These are phyloP conservation scores for Termitomyces sp. DNA, from an alignment of 768 basidiomycete species.

Conservation along the genomic window DNA sequence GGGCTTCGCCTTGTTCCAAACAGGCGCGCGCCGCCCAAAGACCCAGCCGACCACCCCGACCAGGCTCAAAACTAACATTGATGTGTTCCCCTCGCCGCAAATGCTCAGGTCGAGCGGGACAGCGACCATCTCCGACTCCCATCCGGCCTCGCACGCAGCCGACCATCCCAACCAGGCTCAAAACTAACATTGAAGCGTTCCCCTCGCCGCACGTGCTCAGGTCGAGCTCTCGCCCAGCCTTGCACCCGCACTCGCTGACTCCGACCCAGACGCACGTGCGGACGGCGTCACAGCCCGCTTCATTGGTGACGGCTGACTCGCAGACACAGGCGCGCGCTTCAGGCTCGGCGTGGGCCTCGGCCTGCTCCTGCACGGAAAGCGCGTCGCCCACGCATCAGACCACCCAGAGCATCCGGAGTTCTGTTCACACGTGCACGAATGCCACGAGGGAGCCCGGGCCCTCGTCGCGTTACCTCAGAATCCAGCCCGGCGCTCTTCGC, in stretches of 20 bases:
- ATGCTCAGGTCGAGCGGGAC: no score
- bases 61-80: background rate
- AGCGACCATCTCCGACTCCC: no score
- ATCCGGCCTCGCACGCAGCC: background rate
- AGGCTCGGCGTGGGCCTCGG: background rate
- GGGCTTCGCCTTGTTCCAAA: background rate
- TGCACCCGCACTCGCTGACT: no score
- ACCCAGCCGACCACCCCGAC: background rate
- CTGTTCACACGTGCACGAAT: background rate
- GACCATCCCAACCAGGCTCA: background rate
- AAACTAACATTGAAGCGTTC: background rate
- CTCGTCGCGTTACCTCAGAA: no score
- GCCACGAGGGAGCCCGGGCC: background rate
- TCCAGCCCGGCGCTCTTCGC: no score
- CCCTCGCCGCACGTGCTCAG: no score
- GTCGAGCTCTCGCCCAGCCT: background rate
- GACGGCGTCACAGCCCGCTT: background rate
- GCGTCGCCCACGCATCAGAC: background rate
- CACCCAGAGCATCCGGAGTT: background rate
- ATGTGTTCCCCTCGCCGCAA: background rate
- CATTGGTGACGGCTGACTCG: background rate
- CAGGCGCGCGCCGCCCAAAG: background rate
- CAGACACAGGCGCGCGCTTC: no score
- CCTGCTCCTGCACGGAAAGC: background rate
- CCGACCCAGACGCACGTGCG: background rate